Base-by-base conservation (phyloP, 257 asterid species). In the Scutellaria galericulata region DNA sequence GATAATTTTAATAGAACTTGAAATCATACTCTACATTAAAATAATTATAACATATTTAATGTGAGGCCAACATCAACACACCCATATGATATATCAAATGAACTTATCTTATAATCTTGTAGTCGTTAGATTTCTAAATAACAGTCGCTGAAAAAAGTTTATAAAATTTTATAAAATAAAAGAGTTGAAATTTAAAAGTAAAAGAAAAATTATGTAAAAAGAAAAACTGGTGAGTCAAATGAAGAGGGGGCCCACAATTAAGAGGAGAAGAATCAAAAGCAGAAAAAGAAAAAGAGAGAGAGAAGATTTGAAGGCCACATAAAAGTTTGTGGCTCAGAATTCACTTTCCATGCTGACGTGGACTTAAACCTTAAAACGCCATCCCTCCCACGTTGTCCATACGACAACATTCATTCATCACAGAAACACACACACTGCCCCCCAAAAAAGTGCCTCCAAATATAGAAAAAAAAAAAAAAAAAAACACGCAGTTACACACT, bases 301-400 rank as follows among this genome's bases (percentile, higher is more conserved):
- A 75, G 62, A 68, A 71, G 70, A 83, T 77, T 74, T 81, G 42
- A 79, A 61, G 87, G 87, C 79, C 96, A 88, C 97, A 88, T 2
- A 89, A 47, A 37, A 87, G 78, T 76, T 86, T 86, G 94, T 87
- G 96, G 97, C 83, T 82, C 72, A 82, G 75, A 66, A 65, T 81
- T 64, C 37, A 48, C 74, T 71, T 66, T 52, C 68, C 10, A 5
- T 56, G 86, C 89, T 81, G 84, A 83, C 84, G 86, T 88, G 96
- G 65, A 45, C 40, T 69, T 71, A 37, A 53, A 51, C 64, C 67
- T 58, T 50, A 70, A 31, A 31, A 60, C 73, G 47, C 75, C 57
- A 50, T 18, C 70, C n/a, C 57, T 22, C 68, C 52, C 64, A 72
- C 70, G 68, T 79, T 58, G 71, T 64, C 73, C 64, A 53, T 18